Percentiles rank a stretch among this genome's conserved stretches.
Conservation (phyloP, 768 basidiomycete species). For the Neoboletus brunneissimus region DNA sequence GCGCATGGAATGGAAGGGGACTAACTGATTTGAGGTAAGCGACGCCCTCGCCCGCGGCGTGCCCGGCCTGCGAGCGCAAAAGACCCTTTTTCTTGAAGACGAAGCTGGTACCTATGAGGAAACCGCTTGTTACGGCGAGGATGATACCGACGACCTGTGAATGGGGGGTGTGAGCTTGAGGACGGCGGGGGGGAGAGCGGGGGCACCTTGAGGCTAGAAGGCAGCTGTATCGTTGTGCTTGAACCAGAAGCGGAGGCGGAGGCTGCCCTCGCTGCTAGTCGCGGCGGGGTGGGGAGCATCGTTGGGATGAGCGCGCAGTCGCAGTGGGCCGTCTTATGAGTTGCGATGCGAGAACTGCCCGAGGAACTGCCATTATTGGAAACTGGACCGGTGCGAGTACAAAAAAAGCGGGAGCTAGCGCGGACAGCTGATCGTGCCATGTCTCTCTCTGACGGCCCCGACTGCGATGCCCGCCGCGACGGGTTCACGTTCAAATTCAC, state of each 20-base stretch:
- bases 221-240: slow-evolving; percentile 34
- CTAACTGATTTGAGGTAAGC: slow-evolving; percentile 92
- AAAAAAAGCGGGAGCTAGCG: background rate
- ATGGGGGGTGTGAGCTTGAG: background rate
- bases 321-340: background rate
- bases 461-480: background rate
- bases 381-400: background rate
- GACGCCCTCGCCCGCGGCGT: slow-evolving; percentile 79
- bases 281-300: slow-evolving; percentile 4
- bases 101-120: slow-evolving; percentile 90
- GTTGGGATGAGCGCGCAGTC: slow-evolving; percentile 7
- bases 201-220: slow-evolving; percentile 52
- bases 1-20: slow-evolving; percentile 11
- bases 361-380: slow-evolving; percentile 9
- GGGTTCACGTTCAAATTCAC: slow-evolving; percentile 8
- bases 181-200: background rate
- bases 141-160: slow-evolving; percentile 72
- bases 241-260: slow-evolving; percentile 40
- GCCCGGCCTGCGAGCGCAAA: slow-evolving; percentile 76
- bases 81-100: slow-evolving; percentile 98
- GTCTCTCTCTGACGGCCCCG: slow-evolving; percentile 10
- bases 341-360: slow-evolving; percentile 16
- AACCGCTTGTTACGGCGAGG: slow-evolving; percentile 71
- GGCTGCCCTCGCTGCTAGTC: slow-evolving; percentile 22
- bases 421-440: slow-evolving; percentile 4